A percentile compares a stretch with the other conserved stretches of the same genome.
Conservation (phyloP, 495 filamentous ascomycete genomes). For the Podospora comata region DNA sequence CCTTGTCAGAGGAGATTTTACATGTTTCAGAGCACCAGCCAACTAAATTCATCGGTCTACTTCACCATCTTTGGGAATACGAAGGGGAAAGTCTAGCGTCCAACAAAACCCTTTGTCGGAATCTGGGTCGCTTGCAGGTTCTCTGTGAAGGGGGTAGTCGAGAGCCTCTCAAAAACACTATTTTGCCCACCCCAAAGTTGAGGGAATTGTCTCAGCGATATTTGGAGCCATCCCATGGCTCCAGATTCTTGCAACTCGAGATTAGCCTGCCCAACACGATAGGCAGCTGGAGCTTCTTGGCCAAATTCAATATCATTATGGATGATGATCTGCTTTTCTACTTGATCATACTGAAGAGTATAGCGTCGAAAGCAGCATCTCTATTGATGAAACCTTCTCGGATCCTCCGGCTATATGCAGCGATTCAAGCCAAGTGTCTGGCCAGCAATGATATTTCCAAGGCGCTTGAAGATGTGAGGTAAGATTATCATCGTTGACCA, state of each 20-base stretch:
- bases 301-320: background rate
- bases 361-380: background rate
- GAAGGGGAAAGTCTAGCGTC: background rate
- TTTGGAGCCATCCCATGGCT: constrained; percentile 15
- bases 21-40: constrained; percentile 27
- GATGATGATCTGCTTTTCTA: constrained; percentile 8
- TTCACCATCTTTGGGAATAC: constrained; percentile 13
- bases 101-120: background rate
- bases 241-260: constrained; percentile 16
- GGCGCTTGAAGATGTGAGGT: no score
- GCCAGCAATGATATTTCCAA: background rate
- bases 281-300: constrained; percentile 10
- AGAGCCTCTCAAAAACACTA: constrained; percentile 8
- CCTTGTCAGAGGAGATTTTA: constrained; percentile 25
- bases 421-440: constrained; percentile 15
- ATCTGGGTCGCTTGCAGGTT: constrained; percentile 14
- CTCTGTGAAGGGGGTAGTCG: constrained; percentile 16
- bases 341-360: background rate
- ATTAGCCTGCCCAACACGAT: constrained; percentile 3
- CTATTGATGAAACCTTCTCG: constrained; percentile 4
- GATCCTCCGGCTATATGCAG: constrained; percentile 23
- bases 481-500: no score
- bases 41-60: constrained; percentile 24
- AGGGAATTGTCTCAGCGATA: constrained; percentile 23
- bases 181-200: constrained; percentile 11